phyloP scores from a whole-genome alignment of 2,329 filamentous ascomycete species.

The Westerdykella aurantiaca region DNA sequence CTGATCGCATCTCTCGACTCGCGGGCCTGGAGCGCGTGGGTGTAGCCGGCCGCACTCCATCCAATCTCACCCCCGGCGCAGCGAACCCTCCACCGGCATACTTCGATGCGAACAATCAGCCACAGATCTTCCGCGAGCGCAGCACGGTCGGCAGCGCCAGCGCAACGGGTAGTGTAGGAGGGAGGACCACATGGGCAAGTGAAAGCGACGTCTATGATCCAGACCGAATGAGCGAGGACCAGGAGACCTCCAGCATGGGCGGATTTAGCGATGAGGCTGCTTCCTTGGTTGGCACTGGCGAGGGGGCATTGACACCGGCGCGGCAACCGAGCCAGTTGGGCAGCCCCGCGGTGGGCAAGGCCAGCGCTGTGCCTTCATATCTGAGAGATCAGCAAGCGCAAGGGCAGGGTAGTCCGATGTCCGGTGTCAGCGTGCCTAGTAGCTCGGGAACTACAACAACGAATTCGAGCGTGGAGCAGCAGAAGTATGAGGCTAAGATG shows the following conservation, averaged over 20 bases:
- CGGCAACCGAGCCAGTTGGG: constrained; percentile 63
- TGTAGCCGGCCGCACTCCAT: constrained; percentile 57
- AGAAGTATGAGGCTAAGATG: constrained; percentile 39
- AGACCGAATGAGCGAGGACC: constrained; percentile 65
- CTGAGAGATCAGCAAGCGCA: constrained; percentile 26
- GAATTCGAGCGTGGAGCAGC: constrained; percentile 27
- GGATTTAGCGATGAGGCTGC: constrained; percentile 82
- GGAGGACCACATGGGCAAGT: constrained; percentile 62
- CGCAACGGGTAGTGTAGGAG: constrained; percentile 73
- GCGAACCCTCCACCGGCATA: constrained; percentile 51
- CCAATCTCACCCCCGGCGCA: constrained; percentile 44
- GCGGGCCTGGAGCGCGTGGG: constrained; percentile 85
- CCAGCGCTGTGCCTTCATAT: constrained; percentile 30
- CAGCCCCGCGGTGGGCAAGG: constrained; percentile 62
- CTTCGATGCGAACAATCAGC: constrained; percentile 70
- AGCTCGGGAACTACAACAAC: constrained; percentile 23
- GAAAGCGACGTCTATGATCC: constrained; percentile 57
- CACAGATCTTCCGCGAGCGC: constrained; percentile 62
- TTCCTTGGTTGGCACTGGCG: constrained; percentile 85
- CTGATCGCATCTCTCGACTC: constrained; percentile 89
- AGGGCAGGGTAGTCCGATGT: constrained; percentile 23
- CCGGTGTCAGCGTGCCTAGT: constrained; percentile 11
- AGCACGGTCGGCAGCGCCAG: constrained; percentile 89
- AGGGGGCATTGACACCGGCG: constrained; percentile 62
- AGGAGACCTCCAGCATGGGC: constrained; percentile 59